Conservation (phyloP, 78 protist genomes). For the Dictyostelium citrinum region DNA sequence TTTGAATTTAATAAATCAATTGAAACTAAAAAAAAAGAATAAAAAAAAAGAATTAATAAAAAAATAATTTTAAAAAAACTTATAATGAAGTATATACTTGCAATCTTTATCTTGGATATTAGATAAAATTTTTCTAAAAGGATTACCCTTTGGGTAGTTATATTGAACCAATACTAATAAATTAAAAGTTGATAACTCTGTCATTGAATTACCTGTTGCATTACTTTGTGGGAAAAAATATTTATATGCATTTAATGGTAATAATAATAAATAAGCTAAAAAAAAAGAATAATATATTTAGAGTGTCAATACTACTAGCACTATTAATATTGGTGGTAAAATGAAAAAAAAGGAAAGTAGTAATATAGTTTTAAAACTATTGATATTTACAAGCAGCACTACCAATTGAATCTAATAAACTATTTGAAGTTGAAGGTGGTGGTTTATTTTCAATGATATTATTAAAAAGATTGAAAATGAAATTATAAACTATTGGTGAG, state of each 20-base stretch:
- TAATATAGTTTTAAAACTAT: not conserved
- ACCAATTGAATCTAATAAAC: slow-evolving; percentile 52
- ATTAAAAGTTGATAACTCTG: slow-evolving; percentile 43
- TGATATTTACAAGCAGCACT: slow-evolving; percentile 69
- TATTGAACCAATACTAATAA: slow-evolving; percentile 42
- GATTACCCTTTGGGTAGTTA: slow-evolving; percentile 49
- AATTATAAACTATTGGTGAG: slow-evolving; percentile 13
- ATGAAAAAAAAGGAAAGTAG: not conserved
- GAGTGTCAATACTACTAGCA: not conserved
- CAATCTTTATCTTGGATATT: slow-evolving; percentile 57
- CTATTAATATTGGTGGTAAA: too few species aligned
- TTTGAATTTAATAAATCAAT: not conserved
- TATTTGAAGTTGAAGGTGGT: slow-evolving; percentile 13
- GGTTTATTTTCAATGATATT: slow-evolving; percentile 30
- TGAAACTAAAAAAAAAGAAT: not conserved
- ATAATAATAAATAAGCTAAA: slow-evolving; percentile 36
- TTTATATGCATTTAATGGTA: slow-evolving; percentile 70
- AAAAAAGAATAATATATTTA: too few species aligned
- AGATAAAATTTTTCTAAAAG: slow-evolving; percentile 42
- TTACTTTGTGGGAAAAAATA: slow-evolving; percentile 48
- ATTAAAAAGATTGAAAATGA: slow-evolving; percentile 31
- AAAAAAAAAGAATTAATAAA: not conserved
- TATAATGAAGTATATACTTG: not conserved
- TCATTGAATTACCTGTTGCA: not conserved
- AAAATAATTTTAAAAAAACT: not conserved